phyloP scores from a whole-genome alignment of 139 green algal genomes.

The Chlamydomonas sp. region DNA sequence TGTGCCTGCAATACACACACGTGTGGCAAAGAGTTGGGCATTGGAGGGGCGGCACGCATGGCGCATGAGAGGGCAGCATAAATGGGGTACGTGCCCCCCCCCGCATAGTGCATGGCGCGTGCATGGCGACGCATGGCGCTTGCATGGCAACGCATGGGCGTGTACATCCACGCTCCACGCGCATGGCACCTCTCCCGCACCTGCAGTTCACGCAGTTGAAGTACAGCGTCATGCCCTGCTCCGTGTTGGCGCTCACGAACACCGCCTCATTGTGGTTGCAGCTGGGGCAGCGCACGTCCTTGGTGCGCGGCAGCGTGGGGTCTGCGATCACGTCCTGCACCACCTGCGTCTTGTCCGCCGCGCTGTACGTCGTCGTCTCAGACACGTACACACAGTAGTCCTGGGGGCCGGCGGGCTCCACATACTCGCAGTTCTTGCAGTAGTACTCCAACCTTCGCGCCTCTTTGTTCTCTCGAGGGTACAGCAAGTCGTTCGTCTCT shows the following conservation, averaged over 20 bases:
- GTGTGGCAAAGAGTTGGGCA: no score
- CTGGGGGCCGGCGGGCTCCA: constrained; percentile 33
- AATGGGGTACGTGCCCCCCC: no score
- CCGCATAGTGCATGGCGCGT: no score
- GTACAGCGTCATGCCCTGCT: constrained; percentile 83
- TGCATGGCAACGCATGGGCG: no score
- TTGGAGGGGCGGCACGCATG: no score
- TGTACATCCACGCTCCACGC: no score
- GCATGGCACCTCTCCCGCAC: constrained; percentile 16
- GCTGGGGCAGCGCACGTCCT: constrained; percentile 66
- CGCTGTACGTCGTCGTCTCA: constrained; percentile 70
- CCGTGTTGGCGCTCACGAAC: constrained; percentile 71
- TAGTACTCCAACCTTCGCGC: constrained; percentile 66
- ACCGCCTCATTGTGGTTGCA: constrained; percentile 83
- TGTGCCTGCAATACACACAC: constrained; percentile 12
- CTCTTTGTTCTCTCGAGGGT: constrained; percentile 71
- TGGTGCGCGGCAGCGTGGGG: constrained; percentile 79
- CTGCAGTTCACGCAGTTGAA: constrained; percentile 59
- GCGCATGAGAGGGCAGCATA: no score
- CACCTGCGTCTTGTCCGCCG: constrained; percentile 59
- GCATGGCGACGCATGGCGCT: no score
- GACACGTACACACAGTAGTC: constrained; percentile 61
- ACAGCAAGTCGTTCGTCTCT: constrained; percentile 81
- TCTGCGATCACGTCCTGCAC: constrained; percentile 75
- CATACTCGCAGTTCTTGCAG: constrained; percentile 77